A percentile compares a stretch with the other conserved stretches of the same genome.
Evolutionary conservation across 305 asterid genomes (phyloP).

Genomic region (Rubia occidens): DNA sequence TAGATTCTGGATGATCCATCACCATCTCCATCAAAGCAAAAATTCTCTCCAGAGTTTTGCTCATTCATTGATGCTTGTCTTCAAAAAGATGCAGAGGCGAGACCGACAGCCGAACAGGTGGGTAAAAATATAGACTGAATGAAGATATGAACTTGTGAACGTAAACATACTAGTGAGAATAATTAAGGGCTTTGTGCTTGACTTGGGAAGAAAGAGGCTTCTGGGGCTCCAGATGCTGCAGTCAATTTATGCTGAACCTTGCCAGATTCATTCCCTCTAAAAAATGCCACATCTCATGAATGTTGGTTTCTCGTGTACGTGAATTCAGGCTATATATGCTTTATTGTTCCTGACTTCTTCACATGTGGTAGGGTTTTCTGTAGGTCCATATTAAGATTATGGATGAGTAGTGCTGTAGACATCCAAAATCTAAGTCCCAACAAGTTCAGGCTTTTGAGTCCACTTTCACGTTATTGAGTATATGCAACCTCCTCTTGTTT

Average conservation of each 20-base stretch:
- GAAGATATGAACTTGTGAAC: neutral
- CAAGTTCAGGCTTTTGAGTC: neutral
- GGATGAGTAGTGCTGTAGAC: neutral
- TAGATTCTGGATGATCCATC: slow-evolving; percentile 97
- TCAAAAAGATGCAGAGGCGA: slow-evolving; percentile 59
- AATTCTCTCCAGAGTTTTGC: slow-evolving; percentile 75
- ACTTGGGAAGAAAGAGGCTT: neutral
- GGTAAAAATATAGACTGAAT: slow-evolving; percentile 17
- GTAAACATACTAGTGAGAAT: neutral
- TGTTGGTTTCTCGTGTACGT: neutral
- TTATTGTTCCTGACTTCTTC: neutral
- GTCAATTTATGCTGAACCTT: neutral
- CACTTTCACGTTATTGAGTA: neutral
- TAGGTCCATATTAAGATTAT: too few species aligned
- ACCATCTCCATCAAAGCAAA: slow-evolving; percentile 60
- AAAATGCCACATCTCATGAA: neutral
- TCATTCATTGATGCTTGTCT: slow-evolving; percentile 84
- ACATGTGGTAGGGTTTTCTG: too few species aligned
- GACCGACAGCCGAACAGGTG: slow-evolving; percentile 95
- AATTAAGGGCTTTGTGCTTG: neutral
- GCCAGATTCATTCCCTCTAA: neutral
- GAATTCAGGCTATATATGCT: neutral
- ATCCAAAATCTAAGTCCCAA: neutral
- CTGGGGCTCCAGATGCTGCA: neutral
- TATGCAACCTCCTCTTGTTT: neutral